These are phyloP conservation scores for Trichothecium roseum DNA, from an alignment of 2,329 filamentous ascomycete species.

Conservation along the genomic window DNA sequence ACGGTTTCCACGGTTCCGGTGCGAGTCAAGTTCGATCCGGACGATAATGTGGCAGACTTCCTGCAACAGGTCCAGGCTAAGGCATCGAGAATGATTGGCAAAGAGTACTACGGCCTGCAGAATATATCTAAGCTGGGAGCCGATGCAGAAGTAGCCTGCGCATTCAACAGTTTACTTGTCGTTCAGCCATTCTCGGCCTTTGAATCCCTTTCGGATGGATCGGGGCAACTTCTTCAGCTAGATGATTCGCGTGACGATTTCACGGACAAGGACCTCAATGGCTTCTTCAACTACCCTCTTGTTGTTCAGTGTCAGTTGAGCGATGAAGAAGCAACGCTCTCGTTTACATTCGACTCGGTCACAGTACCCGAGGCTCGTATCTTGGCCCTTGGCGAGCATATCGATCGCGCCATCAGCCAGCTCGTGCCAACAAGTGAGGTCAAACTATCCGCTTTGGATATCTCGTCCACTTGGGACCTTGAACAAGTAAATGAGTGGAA, in stretches of 20 bases:
- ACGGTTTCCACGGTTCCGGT: slow-evolving; percentile 11
- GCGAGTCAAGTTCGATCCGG: slow-evolving; percentile 3
- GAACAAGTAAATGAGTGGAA: too few relatives aligned
- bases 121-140: slow-evolving; percentile 10
- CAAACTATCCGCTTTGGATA: too few relatives aligned
- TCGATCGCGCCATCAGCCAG: too few relatives aligned
- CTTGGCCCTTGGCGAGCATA: not conserved
- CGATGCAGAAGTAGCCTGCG: not conserved
- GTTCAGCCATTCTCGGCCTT: slow-evolving; percentile 1
- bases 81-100: slow-evolving; percentile 7
- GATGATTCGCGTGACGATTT: not conserved
- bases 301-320: not conserved
- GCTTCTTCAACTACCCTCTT: slow-evolving; percentile 6
- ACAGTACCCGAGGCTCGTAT: not conserved
- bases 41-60: slow-evolving; percentile 6
- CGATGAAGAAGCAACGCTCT: not conserved
- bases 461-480: too few relatives aligned
- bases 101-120: slow-evolving; percentile 11
- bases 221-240: not conserved
- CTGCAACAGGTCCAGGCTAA: slow-evolving; percentile 9
- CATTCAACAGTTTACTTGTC: not conserved
- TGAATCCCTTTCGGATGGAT: not conserved
- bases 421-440: too few relatives aligned
- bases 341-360: slow-evolving; percentile 1
- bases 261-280: not conserved